phyloP scores from a whole-genome alignment of 495 filamentous ascomycete species.

The Trichoderma orchidacearum region DNA sequence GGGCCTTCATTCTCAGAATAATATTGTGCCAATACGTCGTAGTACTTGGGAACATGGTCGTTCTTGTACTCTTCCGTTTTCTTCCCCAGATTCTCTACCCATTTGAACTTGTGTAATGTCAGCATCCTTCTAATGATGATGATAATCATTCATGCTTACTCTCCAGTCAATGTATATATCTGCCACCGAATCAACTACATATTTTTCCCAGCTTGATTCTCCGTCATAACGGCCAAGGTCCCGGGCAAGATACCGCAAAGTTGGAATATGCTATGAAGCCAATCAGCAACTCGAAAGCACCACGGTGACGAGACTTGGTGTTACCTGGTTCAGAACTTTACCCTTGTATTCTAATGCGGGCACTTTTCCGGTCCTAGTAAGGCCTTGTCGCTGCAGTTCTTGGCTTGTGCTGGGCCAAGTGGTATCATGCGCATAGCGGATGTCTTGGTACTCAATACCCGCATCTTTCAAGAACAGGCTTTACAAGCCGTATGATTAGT shows the following conservation, averaged over 20 bases:
- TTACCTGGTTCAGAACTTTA: background rate
- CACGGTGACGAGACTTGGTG: no score
- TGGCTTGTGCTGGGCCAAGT: background rate
- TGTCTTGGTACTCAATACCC: background rate
- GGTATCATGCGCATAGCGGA: background rate
- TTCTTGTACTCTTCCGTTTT: background rate
- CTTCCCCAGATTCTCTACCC: background rate
- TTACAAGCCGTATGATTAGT: background rate
- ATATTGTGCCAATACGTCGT: constrained; percentile 12
- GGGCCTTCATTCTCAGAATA: constrained; percentile 14
- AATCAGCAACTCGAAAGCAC: background rate
- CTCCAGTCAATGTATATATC: constrained; percentile 31
- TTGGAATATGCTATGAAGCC: constrained; percentile 19
- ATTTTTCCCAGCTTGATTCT: constrained; percentile 24
- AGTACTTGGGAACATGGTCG: constrained; percentile 14
- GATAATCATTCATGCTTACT: constrained; percentile 19
- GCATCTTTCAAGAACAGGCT: background rate
- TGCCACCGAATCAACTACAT: constrained; percentile 25
- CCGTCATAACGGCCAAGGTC: constrained; percentile 27
- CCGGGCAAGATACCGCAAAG: constrained; percentile 24
- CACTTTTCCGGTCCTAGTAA: background rate
- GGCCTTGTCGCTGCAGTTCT: background rate
- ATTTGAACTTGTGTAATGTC: background rate
- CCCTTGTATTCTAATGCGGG: background rate
- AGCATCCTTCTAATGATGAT: background rate